Evolutionary conservation across 768 basidiomycete genomes (phyloP).

Genomic region (Kwoniella shandongensis): DNA sequence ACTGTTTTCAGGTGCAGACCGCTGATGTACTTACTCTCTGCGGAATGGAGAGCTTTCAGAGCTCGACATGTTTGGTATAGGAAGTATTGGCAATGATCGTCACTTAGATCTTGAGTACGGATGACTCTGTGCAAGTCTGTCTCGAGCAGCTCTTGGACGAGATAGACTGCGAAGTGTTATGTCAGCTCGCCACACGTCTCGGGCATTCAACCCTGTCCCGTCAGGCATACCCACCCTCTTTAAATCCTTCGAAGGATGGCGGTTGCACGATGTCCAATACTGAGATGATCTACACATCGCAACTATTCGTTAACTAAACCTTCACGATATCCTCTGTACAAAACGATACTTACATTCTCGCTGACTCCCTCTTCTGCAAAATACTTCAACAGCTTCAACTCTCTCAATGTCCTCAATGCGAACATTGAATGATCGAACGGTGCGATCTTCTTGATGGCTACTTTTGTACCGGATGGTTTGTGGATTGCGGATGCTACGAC

Average conservation of each 20-base stretch:
- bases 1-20: too few species aligned
- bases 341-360: constrained; percentile 42
- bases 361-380: constrained; percentile 42
- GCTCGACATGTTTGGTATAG: constrained; percentile 89
- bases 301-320: not conserved
- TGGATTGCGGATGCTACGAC: constrained; percentile 94
- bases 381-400: constrained; percentile 76
- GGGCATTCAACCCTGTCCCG: too few species aligned
- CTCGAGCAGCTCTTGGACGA: constrained; percentile 91
- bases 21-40: constrained; percentile 59
- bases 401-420: constrained; percentile 79
- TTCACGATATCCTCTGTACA: constrained; percentile 24
- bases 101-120: constrained; percentile 87
- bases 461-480: constrained; percentile 78
- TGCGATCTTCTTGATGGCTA: constrained; percentile 94
- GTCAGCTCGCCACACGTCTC: too few species aligned
- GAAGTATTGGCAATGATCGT: constrained; percentile 91
- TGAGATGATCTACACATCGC: constrained; percentile 69
- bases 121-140: constrained; percentile 97
- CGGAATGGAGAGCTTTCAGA: constrained; percentile 92
- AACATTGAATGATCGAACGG: constrained; percentile 97
- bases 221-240: constrained; percentile 70
- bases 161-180: constrained; percentile 43
- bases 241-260: constrained; percentile 73
- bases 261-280: constrained; percentile 88